Evolutionary conservation across 2,329 filamentous ascomycete species (phyloP).

Genomic region (Bisporella sp.): DNA sequence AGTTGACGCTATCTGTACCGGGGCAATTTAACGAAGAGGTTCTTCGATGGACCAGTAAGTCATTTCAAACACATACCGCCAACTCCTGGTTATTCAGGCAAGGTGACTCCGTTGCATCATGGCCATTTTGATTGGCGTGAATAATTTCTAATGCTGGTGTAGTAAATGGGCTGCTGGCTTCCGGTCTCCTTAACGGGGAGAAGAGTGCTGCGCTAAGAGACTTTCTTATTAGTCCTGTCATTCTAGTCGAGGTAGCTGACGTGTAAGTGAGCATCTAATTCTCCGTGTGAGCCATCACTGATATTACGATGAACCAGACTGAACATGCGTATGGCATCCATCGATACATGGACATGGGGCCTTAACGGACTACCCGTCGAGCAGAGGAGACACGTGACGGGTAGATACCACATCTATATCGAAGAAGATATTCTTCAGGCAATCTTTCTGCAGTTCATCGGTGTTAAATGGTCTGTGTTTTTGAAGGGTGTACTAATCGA

Average conservation of each 20-base stretch:
- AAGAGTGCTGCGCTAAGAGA: conserved; percentile 44
- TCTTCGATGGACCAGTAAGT: conserved; percentile 28
- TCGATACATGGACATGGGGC: conserved; percentile 47
- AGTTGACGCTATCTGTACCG: conserved; percentile 12
- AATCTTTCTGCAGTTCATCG: conserved; percentile 47
- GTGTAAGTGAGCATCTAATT: conserved; percentile 26
- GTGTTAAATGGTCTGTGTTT: conserved; percentile 41
- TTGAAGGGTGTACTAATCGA: conserved; percentile 35
- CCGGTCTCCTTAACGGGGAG: conserved; percentile 43
- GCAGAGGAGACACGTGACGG: conserved; percentile 48
- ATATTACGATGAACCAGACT: conserved; percentile 20
- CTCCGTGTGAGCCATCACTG: too few species aligned
- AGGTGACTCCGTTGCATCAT: too few species aligned
- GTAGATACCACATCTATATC: conserved; percentile 53
- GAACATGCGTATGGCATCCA: conserved; percentile 45
- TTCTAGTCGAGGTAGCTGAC: conserved; percentile 47
- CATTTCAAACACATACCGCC: too few species aligned
- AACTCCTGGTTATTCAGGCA: too few species aligned
- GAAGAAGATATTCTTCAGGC: conserved; percentile 51
- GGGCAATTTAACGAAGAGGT: conserved; percentile 33
- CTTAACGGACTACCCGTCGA: conserved; percentile 36
- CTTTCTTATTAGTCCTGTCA: conserved; percentile 39
- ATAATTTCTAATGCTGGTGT: too few species aligned
- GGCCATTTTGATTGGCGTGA: too few species aligned
- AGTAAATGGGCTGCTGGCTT: conserved; percentile 41